Base-by-base conservation (phyloP, 306 rosid genomes). In the Ochetophila trinervis region DNA sequence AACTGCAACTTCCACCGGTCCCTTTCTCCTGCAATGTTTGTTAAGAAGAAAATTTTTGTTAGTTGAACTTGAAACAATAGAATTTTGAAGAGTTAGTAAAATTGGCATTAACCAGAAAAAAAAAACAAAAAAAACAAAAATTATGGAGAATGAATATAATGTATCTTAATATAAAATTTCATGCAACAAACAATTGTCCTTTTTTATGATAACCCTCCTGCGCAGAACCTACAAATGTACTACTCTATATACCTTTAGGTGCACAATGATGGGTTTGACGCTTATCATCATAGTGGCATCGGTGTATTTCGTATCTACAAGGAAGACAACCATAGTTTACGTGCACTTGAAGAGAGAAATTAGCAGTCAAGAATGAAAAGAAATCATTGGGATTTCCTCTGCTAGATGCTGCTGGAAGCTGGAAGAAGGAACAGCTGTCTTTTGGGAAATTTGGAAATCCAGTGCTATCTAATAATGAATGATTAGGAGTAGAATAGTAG, bases 11-110 rank as follows among this genome's bases (percentile, higher is more conserved):
- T 2, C 49, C 6, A 1, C 49, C 8, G 17, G 14, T 0, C 22
- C 5, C 9, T 24, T 1, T 35, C 15, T 62, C 18, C 81, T 83
- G 83, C 71, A 73, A 45, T 55, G 8, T 27, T 11, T 71, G 37
- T 7, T 9, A 17, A n/a, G 73, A 71, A 57, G 22, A 70, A 48
- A 30, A 13, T 15, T 19, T 8, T 2, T 27, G 78, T 78, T 17
- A 51, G 56, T 16, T 53, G 37, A 21, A 51, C 52, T 16, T 53
- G 37, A 21, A 30, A 11, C 62, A 37, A 51, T 56, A 20, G 45
- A 61, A 60, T 20, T 10, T 47, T 0, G 2, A 21, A 52, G 13
- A n/a, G 65, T 44, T 40, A 11, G 53, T 21, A 45, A 24, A 60
- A 12, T 24, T n/a, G 1, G 47, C 55, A 32, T 14, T 57, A 36